Percentiles rank a stretch among this genome's conserved stretches.
These are phyloP conservation scores for Oryza rufipogon DNA, from an alignment of 176 grass and related monocot species.

Conservation along the genomic window DNA sequence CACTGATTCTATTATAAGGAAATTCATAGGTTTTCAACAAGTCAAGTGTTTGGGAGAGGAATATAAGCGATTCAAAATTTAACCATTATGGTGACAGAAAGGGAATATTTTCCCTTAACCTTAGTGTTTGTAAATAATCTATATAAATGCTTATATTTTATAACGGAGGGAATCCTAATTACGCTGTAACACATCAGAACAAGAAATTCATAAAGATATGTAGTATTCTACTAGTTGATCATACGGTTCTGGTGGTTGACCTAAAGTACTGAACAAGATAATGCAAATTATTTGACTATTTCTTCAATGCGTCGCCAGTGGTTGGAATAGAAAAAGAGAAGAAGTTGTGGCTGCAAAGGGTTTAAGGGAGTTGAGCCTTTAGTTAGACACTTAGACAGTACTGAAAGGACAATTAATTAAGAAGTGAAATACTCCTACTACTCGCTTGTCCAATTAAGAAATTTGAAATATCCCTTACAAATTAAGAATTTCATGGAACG, in stretches of 20 bases:
- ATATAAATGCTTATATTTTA: no score
- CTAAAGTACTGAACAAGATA: neutral
- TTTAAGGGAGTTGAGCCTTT: neutral
- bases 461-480: neutral
- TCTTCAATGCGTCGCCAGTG: neutral
- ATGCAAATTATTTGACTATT: neutral
- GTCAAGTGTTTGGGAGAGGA: no score
- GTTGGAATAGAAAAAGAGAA: neutral
- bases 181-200: no score
- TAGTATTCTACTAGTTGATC: neutral
- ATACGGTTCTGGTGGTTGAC: neutral
- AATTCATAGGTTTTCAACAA: no score
- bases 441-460: neutral
- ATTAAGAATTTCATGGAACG: neutral
- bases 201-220: no score
- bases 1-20: no score
- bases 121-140: no score
- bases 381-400: conserved; percentile 3
- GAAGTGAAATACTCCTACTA: neutral
- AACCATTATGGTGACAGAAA: no score
- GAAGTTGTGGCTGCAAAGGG: neutral
- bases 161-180: no score
- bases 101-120: no score
- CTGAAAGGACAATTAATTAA: neutral
- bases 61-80: no score